Conservation (phyloP, 164 flowering plant species). For the Cinnamomum micranthum region DNA sequence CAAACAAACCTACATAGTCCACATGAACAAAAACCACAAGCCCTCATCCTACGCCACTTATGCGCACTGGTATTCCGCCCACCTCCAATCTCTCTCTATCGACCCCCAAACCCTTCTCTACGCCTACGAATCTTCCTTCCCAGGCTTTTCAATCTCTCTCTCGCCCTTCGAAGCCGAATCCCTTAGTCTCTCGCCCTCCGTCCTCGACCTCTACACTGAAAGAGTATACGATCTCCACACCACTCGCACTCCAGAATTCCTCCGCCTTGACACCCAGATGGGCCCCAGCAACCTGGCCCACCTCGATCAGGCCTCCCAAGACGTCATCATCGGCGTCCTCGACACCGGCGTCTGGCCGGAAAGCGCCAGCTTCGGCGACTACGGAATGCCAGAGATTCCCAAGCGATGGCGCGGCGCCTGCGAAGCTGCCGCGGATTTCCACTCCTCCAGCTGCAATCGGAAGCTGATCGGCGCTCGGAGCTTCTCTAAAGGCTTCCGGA, state of each 20-base stretch:
- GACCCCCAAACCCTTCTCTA: slow-evolving; percentile 29
- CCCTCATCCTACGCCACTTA: slow-evolving; percentile 43
- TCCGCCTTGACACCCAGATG: slow-evolving; percentile 38
- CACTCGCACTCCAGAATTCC: slow-evolving; percentile 67
- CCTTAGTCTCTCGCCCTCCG: slow-evolving; percentile 45
- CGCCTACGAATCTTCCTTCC: slow-evolving; percentile 50
- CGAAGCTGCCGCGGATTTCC: slow-evolving; percentile 52
- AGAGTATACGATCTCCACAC: slow-evolving; percentile 64
- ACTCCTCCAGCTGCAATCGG: slow-evolving; percentile 48
- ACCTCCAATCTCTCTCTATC: slow-evolving; percentile 43
- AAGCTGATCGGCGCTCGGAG: slow-evolving; percentile 78
- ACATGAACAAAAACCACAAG: slow-evolving; percentile 41
- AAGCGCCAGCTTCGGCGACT: slow-evolving; percentile 52
- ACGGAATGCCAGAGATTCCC: slow-evolving; percentile 52
- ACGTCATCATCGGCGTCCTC: slow-evolving; percentile 67
- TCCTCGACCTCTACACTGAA: slow-evolving; percentile 57
- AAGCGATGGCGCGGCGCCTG: slow-evolving; percentile 62
- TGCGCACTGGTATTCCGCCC: slow-evolving; percentile 59
- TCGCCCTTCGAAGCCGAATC: slow-evolving; percentile 37
- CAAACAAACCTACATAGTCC: slow-evolving; percentile 61
- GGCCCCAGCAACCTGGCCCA: slow-evolving; percentile 29
- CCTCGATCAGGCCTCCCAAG: slow-evolving; percentile 42
- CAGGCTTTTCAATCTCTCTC: slow-evolving; percentile 64
- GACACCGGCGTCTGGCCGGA: slow-evolving; percentile 94
- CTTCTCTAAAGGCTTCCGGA: slow-evolving; percentile 58